A percentile compares a stretch with the other conserved stretches of the same genome.
These are phyloP conservation scores for Pleurotus eryngii DNA, from an alignment of 768 basidiomycete species.

Conservation along the genomic window DNA sequence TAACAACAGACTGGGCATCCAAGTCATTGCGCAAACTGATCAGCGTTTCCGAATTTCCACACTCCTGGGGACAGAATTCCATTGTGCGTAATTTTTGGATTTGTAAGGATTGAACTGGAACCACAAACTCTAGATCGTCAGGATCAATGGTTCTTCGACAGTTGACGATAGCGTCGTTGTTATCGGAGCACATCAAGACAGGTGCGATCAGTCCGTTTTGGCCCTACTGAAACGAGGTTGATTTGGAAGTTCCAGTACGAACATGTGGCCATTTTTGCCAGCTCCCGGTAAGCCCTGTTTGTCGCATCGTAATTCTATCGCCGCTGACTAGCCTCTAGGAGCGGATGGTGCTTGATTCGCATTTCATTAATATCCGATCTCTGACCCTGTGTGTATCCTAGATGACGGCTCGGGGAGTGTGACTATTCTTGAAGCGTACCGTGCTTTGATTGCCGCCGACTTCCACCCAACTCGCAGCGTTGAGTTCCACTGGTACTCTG, in stretches of 20 bases:
- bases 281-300: constrained; percentile 59
- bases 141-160: constrained; percentile 69
- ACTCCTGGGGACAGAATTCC: constrained; percentile 83
- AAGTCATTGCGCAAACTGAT: constrained; percentile 54
- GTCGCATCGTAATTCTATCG: constrained; percentile 18
- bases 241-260: constrained; percentile 44
- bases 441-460: constrained; percentile 63
- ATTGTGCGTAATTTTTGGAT: constrained; percentile 44
- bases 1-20: constrained; percentile 61
- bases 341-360: constrained; percentile 41
- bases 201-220: constrained; percentile 31
- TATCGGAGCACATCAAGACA: constrained; percentile 82
- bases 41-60: constrained; percentile 66
- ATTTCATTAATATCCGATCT: constrained; percentile 10
- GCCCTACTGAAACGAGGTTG: constrained; percentile 9
- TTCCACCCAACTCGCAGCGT: constrained; percentile 64
- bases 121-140: constrained; percentile 53
- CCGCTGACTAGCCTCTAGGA: constrained; percentile 32
- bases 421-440: constrained; percentile 75
- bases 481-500: constrained; percentile 86
- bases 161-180: constrained; percentile 62
- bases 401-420: constrained; percentile 80
- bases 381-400: not conserved
- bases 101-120: constrained; percentile 10
- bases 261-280: constrained; percentile 71